Base-by-base conservation (phyloP, 805 yeast species). In the Lipomyces spencermartinsiae region DNA sequence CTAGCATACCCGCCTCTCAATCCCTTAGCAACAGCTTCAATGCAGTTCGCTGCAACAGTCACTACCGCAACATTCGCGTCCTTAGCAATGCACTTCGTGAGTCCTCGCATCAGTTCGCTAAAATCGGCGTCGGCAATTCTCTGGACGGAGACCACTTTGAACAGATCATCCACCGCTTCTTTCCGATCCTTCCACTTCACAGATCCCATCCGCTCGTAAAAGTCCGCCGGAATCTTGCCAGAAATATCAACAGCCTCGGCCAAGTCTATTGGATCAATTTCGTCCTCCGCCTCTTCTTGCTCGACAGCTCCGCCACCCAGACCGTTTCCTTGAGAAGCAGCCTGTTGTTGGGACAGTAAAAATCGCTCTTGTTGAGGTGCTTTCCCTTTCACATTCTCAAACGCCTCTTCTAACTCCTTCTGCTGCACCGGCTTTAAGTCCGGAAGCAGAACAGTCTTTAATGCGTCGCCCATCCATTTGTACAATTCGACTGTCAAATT, bases 11-110 rank as follows among this genome's bases (percentile, higher is more conserved):
- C 81, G 1, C 77, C 72, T 64, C 88, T 82, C 59, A 95, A 80
- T 0, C 97, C 97, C 37, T 83, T 83, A 1, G 92, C 90, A 43
- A 94, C 76, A 37, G 78, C 78, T 64, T 83, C 86, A 22, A 89
- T 79, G 58, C 90, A 86, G 65, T 86, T 86, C 1, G 97, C 89
- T 0, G 97, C 92, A 37, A 89, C 75, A 16, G 90, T 88, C 0
- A 91, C 97, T 14, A 91, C 97, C 79, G 89, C 93, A 63, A 93
- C 84, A 76, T 95, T 95, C 4, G 93, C 96, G 79, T 95, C 99
- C 75, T 88, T 92, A 7, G 65, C 63, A 75, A 93, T 82, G 69
- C 93, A 85, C 72, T 87, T 89, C n/a, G 89, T 85, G 71, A 92
- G 82, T 0, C 83, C 77, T 64, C 88, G 80, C n/a, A 88, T 79